Base-by-base conservation (phyloP, 305 asterid genomes). In the Rubia balearica region DNA sequence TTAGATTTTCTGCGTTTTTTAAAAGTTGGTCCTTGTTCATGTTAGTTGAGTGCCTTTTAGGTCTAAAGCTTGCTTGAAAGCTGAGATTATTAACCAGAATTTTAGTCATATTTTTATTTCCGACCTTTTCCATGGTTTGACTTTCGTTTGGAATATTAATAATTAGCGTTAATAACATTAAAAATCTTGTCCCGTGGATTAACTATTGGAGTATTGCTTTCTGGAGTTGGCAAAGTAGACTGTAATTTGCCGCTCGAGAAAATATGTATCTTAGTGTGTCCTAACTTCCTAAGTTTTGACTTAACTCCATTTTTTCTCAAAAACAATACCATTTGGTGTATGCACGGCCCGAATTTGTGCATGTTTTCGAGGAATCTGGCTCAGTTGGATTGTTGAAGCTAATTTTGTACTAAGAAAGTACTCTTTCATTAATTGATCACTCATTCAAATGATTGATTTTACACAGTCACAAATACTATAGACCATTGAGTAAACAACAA, bases 161-260 rank as follows among this genome's bases (percentile, higher is more conserved):
- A 33, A 33, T 33, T 33, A 33, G 38, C 38, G 5, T 33, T 33
- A 33, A 33, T 33, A 4, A 33, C 38, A 33, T 33, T 33, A 3
- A 33, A 33, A 33, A 33, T 2, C 4, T 51, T 51, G 24, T 51
- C 57, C 57, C 7, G 51, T 70, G 21, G 69, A 30, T 24, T 59
- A 17, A 42, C 8, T 4, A 43, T n/a, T 56, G 30, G 30, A 27
- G 68, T 24, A 48, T 75, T 74, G 77, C 69, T 74, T 80, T 77
- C 56, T 72, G 75, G 75, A 57, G 49, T 36, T 55, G 67, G 62
- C 73, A 77, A 49, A 68, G 77, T 41, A 46, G 65, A 30, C 56
- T 49, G 40, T 56, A 61, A 60, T 77, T 74, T 77, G 79, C 73
- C 36, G 79, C 81, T 77, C 79, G 73, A 77, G 77, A 53, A 77